Evolutionary conservation across 192 early-diverging fungal species (phyloP), one percentile per base, ranked within the genome.

Genomic region (Tieghemiomyces parasiticus): DNA sequence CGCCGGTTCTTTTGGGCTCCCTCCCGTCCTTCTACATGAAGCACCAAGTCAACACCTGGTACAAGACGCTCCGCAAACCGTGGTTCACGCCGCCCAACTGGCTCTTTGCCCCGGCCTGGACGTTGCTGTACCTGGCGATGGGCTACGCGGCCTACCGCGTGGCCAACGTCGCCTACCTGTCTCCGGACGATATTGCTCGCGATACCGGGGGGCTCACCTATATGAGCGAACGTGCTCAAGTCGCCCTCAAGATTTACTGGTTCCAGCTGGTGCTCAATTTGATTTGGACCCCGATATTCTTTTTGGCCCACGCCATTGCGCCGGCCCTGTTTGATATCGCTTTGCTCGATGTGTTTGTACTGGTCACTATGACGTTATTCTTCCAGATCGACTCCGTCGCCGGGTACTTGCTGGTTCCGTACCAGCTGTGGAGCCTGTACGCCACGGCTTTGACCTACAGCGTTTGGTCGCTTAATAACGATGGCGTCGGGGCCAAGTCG

Each of bases 241-340:
- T 20, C 24, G 52, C 66, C 14, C 50, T 67, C 12, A 20, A 33
- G n/a, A 46, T 67, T 1, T 67, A 67, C 49, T 46, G 42, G 20
- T 46, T 31, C 33, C 66, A 67, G 31, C 61, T 67, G 19, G 58
- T 28, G 3, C 61, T 67, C 33, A 67, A 67, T 50, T 24, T 67
- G 9, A 20, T 48, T n/a, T 67, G 66, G 66, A 63, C 56, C 9
- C 66, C 66, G 10, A 28, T 62, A 25, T 67, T 67, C 61, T 67
- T 67, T 35, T 46, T 47, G 8, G 14, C 25, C 8, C 45, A 62
- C 26, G 29, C 24, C 26, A 48, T 63, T 31, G 55, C 54, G 3
- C 9, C 32, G 32, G 66, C 61, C 48, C 51, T 26, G 30, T 1
- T 60, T 33, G 66, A 67, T 35, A 63, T 67, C 35, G 22, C 32